Conservation (phyloP, 495 filamentous ascomycete species). For the Aspergillus nanangensis region DNA sequence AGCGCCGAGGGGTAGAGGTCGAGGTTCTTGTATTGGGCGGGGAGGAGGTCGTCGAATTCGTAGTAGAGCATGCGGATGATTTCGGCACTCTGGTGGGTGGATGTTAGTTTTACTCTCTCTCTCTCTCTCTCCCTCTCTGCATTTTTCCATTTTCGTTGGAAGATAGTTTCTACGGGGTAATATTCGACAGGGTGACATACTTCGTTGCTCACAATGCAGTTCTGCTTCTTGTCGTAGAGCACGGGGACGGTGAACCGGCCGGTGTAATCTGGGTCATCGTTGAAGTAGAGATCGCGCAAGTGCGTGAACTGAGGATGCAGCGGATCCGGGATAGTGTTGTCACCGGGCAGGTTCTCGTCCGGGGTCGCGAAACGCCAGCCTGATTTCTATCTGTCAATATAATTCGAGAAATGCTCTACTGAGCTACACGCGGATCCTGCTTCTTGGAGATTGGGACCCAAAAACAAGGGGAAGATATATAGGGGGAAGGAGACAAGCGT, state of each 20-base stretch:
- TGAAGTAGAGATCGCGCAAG: constrained; percentile 57
- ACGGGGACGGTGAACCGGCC: constrained; percentile 60
- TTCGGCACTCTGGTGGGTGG: constrained; percentile 40
- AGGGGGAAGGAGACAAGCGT: background rate
- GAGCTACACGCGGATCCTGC: no score
- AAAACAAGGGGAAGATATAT: background rate
- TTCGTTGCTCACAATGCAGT: constrained; percentile 54
- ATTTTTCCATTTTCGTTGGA: no score
- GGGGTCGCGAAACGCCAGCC: constrained; percentile 79
- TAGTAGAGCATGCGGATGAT: constrained; percentile 68
- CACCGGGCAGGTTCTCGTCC: constrained; percentile 58
- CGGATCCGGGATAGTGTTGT: constrained; percentile 49
- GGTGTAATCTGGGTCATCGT: constrained; percentile 53
- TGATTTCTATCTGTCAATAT: no score
- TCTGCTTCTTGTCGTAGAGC: constrained; percentile 59
- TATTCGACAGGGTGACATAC: constrained; percentile 16
- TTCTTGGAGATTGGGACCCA: background rate
- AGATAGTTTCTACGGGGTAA: no score
- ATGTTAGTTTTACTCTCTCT: no score
- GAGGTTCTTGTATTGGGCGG: constrained; percentile 49
- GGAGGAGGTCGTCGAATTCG: constrained; percentile 69
- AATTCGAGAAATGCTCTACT: no score
- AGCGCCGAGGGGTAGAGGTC: constrained; percentile 61
- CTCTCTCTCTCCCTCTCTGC: no score
- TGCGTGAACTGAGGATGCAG: constrained; percentile 50